Percentiles rank a stretch among this genome's conserved stretches.
Conservation (phyloP, 2,329 filamentous ascomycete genomes). For the Pseudogymnoascus sp. region DNA sequence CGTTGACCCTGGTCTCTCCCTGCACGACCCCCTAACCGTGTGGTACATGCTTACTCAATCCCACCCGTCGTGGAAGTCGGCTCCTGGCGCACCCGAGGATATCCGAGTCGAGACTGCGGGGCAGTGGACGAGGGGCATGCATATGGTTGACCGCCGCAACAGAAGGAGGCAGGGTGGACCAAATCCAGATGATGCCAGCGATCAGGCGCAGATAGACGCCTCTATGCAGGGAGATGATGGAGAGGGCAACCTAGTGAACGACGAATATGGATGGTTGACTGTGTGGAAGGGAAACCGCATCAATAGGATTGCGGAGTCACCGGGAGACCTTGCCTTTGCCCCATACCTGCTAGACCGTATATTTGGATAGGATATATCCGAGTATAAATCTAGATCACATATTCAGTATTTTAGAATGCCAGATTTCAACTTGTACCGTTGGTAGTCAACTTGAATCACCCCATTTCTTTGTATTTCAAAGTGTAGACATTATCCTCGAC, state of each 20-base stretch:
- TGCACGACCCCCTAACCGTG: constrained; percentile 72
- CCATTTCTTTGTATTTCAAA: background rate
- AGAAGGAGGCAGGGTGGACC: constrained; percentile 45
- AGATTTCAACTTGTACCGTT: background rate
- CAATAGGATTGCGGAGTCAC: constrained; percentile 62
- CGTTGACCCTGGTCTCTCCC: constrained; percentile 51
- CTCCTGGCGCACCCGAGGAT: constrained; percentile 59
- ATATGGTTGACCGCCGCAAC: constrained; percentile 68
- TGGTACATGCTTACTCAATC: constrained; percentile 67
- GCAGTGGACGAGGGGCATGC: constrained; percentile 93
- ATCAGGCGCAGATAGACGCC: constrained; percentile 28
- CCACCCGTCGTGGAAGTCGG: constrained; percentile 50
- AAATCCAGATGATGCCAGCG: constrained; percentile 25
- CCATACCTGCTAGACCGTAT: constrained; percentile 57
- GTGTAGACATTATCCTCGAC: background rate
- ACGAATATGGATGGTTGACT: constrained; percentile 71
- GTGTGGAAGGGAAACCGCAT: constrained; percentile 69
- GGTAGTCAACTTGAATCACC: background rate
- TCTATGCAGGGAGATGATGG: constrained; percentile 32
- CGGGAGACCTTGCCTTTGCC: constrained; percentile 61
- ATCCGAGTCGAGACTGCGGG: constrained; percentile 82
- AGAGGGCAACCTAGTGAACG: constrained; percentile 54
- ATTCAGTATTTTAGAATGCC: background rate
- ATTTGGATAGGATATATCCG: constrained; percentile 38
- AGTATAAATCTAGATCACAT: background rate